Conservation (phyloP, 257 asterid genomes). For the Nicotiana undulata region DNA sequence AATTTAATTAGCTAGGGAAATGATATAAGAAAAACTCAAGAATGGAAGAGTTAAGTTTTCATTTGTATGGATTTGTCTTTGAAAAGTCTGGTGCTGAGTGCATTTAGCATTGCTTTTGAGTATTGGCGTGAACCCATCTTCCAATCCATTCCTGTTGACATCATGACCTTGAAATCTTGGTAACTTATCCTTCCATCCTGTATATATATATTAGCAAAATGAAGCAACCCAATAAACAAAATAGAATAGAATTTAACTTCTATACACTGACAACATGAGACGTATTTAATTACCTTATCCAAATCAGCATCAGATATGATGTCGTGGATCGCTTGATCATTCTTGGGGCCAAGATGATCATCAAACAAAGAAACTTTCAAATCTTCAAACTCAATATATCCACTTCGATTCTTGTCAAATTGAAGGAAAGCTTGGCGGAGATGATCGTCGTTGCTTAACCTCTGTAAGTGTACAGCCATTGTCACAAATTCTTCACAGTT, state of each 20-base stretch:
- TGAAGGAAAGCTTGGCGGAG: constrained; percentile 45
- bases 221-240: background rate
- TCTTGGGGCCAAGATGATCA: constrained; percentile 38
- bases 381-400: constrained; percentile 79
- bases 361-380: constrained; percentile 48
- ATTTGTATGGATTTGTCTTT: constrained; percentile 34
- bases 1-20: background rate
- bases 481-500: constrained; percentile 66
- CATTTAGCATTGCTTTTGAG: constrained; percentile 69
- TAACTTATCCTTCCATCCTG: constrained; percentile 84
- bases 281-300: constrained; percentile 46
- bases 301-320: constrained; percentile 73
- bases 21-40: background rate
- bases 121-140: constrained; percentile 85
- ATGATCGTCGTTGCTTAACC: constrained; percentile 54
- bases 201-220: background rate
- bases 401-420: constrained; percentile 62
- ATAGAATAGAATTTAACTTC: background rate
- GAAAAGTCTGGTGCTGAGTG: constrained; percentile 60
- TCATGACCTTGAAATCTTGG: constrained; percentile 75
- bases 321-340: constrained; percentile 55
- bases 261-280: background rate
- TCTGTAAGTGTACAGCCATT: constrained; percentile 62
- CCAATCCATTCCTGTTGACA: constrained; percentile 86
- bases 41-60: constrained; percentile 40